Percentiles rank a stretch among this genome's conserved stretches.
Conservation (phyloP, 1,284 basidiomycete species). For the Trichosporon coremiiforme region DNA sequence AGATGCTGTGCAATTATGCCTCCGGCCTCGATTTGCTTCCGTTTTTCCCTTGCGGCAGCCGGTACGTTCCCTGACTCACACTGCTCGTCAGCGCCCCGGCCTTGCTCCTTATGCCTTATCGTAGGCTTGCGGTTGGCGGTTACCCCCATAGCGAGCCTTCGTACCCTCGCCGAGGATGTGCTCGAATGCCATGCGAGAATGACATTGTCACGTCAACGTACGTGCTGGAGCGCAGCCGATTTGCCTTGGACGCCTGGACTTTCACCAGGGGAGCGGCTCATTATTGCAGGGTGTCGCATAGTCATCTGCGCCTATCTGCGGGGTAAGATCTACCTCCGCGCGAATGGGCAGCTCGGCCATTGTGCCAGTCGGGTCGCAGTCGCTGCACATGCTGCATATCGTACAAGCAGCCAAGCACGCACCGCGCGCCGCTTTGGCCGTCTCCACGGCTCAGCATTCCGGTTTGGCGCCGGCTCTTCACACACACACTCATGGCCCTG, state of each 20-base stretch:
- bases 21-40: background rate
- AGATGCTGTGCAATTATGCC: background rate
- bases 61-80: background rate
- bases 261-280: background rate
- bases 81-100: background rate
- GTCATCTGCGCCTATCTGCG: background rate
- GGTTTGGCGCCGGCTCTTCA: slow-evolving; percentile 1
- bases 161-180: background rate
- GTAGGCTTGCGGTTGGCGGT: background rate
- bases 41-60: background rate
- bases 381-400: background rate
- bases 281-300: slow-evolving; percentile 7
- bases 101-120: slow-evolving; percentile 9
- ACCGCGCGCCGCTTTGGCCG: background rate
- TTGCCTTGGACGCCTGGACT: background rate
- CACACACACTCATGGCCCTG: background rate
- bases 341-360: background rate
- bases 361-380: background rate
- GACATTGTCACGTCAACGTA: slow-evolving; percentile 7
- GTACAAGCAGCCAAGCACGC: background rate
- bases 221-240: slow-evolving; percentile 3
- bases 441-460: background rate
- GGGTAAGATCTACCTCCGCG: background rate
- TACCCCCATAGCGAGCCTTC: background rate
- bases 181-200: background rate